Percentiles rank a stretch among this genome's conserved stretches.
Conservation (phyloP, 2,329 filamentous ascomycete genomes). For the Stachybotrys elegans region DNA sequence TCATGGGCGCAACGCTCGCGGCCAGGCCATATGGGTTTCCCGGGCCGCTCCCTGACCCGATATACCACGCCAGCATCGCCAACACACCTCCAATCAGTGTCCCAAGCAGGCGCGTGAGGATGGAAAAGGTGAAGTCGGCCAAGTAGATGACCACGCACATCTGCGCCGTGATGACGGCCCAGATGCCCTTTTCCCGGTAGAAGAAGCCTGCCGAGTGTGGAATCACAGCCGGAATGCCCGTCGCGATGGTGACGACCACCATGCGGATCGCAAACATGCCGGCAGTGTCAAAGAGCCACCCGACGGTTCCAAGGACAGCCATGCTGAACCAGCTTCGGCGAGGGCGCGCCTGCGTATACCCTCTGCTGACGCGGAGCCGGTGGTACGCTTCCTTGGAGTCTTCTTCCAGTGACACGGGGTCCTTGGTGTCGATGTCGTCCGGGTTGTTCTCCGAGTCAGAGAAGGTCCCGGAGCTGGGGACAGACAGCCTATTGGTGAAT, state of each 20-base stretch:
- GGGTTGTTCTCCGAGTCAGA: conserved; percentile 12
- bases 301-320: conserved; percentile 23
- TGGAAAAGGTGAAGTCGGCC: conserved; percentile 43
- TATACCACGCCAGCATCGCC: conserved; percentile 45
- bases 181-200: conserved; percentile 46
- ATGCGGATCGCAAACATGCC: conserved; percentile 43
- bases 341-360: conserved; percentile 9
- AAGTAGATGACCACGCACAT: conserved; percentile 42
- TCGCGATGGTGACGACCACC: conserved; percentile 40
- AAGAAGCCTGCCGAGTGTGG: conserved; percentile 41
- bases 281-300: conserved; percentile 36
- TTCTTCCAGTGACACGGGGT: conserved; percentile 21
- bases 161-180: conserved; percentile 47
- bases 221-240: conserved; percentile 35
- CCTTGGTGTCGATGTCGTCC: conserved; percentile 9
- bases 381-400: conserved; percentile 28
- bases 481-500: conserved; percentile 13
- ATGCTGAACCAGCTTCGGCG: conserved; percentile 15
- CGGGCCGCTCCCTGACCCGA: conserved; percentile 39
- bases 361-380: conserved; percentile 29
- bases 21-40: conserved; percentile 47
- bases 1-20: conserved; percentile 36
- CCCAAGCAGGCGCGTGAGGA: conserved; percentile 34
- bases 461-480: conserved; percentile 14
- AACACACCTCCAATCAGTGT: conserved; percentile 42